phyloP scores from a whole-genome alignment of 2,329 filamentous ascomycete genomes.

The Beauveria scarabaeidicola region DNA sequence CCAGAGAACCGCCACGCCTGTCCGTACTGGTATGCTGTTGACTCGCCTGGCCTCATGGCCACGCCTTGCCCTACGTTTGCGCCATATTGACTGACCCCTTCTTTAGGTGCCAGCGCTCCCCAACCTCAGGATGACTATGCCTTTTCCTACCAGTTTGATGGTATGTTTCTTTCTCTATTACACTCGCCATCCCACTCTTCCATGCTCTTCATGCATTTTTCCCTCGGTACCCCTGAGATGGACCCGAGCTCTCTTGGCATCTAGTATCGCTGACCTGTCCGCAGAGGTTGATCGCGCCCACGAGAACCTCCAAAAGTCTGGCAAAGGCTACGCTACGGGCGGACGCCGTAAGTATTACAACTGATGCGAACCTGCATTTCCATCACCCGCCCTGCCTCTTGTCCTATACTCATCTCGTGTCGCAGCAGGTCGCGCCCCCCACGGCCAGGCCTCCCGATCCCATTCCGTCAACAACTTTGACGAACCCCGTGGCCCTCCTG shows the following conservation, averaged over 20 bases:
- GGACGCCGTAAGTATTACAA: slow-evolving; percentile 71
- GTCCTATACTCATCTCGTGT: slow-evolving; percentile 9
- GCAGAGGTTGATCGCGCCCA: slow-evolving; percentile 91
- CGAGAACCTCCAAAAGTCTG: slow-evolving; percentile 93
- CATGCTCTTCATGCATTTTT: not conserved
- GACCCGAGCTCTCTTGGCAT: not conserved
- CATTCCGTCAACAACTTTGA: slow-evolving; percentile 80
- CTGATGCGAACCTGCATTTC: slow-evolving; percentile 2
- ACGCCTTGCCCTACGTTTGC: slow-evolving; percentile 1
- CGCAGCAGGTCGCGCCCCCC: slow-evolving; percentile 62
- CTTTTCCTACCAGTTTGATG: slow-evolving; percentile 82
- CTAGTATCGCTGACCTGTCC: slow-evolving; percentile 1
- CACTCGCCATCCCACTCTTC: not conserved
- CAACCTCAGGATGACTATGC: slow-evolving; percentile 69
- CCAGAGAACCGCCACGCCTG: slow-evolving; percentile 32
- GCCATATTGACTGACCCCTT: slow-evolving; percentile 14
- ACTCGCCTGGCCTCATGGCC: not conserved
- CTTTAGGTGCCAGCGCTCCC: slow-evolving; percentile 64
- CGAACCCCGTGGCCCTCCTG: slow-evolving; percentile 59
- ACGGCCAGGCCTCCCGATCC: slow-evolving; percentile 59
- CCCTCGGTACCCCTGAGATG: slow-evolving; percentile 2
- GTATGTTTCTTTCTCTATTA: slow-evolving; percentile 45
- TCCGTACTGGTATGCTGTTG: slow-evolving; percentile 29
- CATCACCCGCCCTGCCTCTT: not conserved
- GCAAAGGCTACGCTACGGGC: slow-evolving; percentile 72